phyloP scores from a whole-genome alignment of 441 rosid genomes.

The Aleurites moluccanus region DNA sequence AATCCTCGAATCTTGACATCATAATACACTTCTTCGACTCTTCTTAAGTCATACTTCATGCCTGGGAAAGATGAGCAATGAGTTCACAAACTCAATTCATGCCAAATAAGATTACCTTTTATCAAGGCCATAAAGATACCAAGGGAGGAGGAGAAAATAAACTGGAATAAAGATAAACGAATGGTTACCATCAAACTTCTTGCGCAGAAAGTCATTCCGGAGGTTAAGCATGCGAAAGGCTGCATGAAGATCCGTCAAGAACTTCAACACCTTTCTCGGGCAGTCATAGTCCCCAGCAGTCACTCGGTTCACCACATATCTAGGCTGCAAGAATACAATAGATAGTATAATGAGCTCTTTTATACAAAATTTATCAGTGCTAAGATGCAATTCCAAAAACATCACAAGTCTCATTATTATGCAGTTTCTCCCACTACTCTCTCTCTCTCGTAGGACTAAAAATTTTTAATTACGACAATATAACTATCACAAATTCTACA shows the following conservation, averaged over 20 bases:
- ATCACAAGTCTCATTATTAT: not conserved
- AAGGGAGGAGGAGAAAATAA: not conserved
- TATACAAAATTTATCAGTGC: not conserved
- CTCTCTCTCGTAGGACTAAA: not conserved
- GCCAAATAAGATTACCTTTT: not conserved
- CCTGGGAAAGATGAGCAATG: slow-evolving; percentile 38
- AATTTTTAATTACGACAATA: not conserved
- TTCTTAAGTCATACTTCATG: slow-evolving; percentile 76
- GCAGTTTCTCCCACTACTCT: not conserved
- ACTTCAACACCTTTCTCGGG: slow-evolving; percentile 81
- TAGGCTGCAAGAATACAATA: slow-evolving; percentile 56
- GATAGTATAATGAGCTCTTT: not conserved
- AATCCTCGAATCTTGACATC: slow-evolving; percentile 88
- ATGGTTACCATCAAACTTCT: slow-evolving; percentile 82
- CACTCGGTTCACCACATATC: slow-evolving; percentile 91
- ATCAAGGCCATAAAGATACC: not conserved
- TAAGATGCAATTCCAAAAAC: not conserved
- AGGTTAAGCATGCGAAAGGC: slow-evolving; percentile 94
- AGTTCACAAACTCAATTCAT: slow-evolving; percentile 15
- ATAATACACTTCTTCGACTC: slow-evolving; percentile 80
- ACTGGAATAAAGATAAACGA: not conserved
- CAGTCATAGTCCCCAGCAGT: slow-evolving; percentile 92
- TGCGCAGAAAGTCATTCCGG: slow-evolving; percentile 93
- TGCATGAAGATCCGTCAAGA: slow-evolving; percentile 87
- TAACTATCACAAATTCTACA: not conserved